phyloP scores from a whole-genome alignment of 805 yeast species.

The Torulaspora maleeae region DNA sequence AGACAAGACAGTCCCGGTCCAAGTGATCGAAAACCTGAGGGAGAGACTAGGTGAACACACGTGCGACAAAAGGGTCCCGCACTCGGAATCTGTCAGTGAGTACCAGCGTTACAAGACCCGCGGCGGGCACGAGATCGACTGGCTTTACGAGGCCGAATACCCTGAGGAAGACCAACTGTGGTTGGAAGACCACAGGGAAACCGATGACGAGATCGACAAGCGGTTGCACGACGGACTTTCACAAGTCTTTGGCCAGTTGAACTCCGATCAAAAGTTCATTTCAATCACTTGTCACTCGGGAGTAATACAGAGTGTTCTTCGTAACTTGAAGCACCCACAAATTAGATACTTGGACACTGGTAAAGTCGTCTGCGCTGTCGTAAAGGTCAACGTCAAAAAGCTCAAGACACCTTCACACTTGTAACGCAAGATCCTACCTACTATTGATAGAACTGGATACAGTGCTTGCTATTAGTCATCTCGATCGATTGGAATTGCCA shows the following conservation, averaged over 20 bases:
- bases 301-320: constrained; percentile 48
- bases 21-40: constrained; percentile 45
- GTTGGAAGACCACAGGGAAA: constrained; percentile 45
- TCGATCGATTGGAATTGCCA: too few relatives aligned
- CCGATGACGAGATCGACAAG: constrained; percentile 44
- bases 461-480: too few relatives aligned
- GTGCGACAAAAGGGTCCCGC: constrained; percentile 50
- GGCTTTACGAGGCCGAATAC: constrained; percentile 43
- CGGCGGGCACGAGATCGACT: constrained; percentile 37
- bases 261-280: constrained; percentile 31
- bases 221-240: constrained; percentile 39
- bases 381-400: constrained; percentile 31
- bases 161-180: constrained; percentile 50
- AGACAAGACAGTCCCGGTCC: constrained; percentile 12
- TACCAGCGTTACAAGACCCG: constrained; percentile 17
- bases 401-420: not conserved
- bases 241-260: constrained; percentile 39
- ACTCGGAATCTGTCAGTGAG: constrained; percentile 17
- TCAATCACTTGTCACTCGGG: constrained; percentile 60
- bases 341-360: constrained; percentile 55
- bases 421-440: not conserved
- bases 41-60: constrained; percentile 58
- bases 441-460: not conserved
- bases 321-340: constrained; percentile 51
- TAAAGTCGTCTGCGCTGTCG: constrained; percentile 57